Evolutionary conservation across 2,329 filamentous ascomycete genomes (phyloP).

Genomic region (Trichoderma brevicompactum): DNA sequence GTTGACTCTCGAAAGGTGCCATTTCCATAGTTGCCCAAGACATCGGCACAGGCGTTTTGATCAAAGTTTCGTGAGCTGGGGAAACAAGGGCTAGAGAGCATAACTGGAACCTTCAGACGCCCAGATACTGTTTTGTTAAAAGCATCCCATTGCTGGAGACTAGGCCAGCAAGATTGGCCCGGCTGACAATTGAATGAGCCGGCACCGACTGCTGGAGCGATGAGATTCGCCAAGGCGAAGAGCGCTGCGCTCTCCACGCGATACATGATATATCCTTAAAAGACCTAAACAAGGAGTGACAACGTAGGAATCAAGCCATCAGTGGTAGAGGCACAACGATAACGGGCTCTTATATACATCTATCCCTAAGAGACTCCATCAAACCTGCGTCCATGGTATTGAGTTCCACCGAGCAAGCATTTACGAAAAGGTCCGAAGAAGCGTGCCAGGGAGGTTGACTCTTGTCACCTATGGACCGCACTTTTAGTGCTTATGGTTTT

Average conservation of each 20-base stretch:
- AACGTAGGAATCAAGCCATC: too few species aligned
- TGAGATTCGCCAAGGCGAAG: background rate
- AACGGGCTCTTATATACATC: too few species aligned
- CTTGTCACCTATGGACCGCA: too few species aligned
- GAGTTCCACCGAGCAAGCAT: too few species aligned
- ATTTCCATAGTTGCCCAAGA: slow-evolving; percentile 3
- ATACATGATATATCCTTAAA: background rate
- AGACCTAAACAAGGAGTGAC: too few species aligned
- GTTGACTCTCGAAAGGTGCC: slow-evolving; percentile 1
- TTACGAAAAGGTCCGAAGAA: too few species aligned
- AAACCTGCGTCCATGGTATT: too few species aligned
- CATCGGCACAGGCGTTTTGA: background rate
- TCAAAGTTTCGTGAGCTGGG: slow-evolving; percentile 9
- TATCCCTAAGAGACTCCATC: too few species aligned
- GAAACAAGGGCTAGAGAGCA: slow-evolving; percentile 52
- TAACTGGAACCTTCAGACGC: slow-evolving; percentile 54
- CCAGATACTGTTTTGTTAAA: slow-evolving; percentile 58
- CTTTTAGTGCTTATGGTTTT: too few species aligned
- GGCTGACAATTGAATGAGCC: slow-evolving; percentile 12
- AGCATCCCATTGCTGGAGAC: slow-evolving; percentile 46
- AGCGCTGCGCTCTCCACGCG: background rate
- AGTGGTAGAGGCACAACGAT: too few species aligned
- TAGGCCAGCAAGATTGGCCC: slow-evolving; percentile 53
- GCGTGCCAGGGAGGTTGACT: too few species aligned
- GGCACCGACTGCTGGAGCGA: background rate